Evolutionary conservation across 2,329 filamentous ascomycete genomes (phyloP).

Genomic region (Truncatella angustata): DNA sequence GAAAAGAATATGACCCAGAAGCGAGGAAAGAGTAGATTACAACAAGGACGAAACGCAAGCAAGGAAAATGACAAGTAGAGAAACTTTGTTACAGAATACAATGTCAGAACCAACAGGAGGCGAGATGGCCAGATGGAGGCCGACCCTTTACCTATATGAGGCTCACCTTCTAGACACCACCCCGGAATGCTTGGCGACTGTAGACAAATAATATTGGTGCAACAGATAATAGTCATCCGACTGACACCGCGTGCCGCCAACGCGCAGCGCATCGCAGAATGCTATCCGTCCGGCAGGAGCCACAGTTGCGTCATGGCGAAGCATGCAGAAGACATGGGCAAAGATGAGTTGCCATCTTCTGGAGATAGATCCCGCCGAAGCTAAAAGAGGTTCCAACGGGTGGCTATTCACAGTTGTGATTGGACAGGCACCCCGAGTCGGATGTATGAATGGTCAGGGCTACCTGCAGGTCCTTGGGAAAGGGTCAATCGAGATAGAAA

Average conservation of each 20-base stretch:
- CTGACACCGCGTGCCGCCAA: conserved; percentile 3
- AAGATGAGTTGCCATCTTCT: neutral
- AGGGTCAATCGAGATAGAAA: neutral
- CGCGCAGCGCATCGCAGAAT: conserved; percentile 5
- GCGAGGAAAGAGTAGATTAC: conserved; percentile 10
- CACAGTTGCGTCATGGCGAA: conserved; percentile 12
- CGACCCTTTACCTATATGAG: conserved; percentile 2
- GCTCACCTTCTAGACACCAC: neutral
- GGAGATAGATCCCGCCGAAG: conserved; percentile 2
- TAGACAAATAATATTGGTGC: neutral
- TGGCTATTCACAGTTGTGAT: neutral
- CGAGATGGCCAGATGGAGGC: conserved; percentile 14
- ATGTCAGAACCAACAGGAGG: conserved; percentile 19
- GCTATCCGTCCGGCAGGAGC: conserved; percentile 1
- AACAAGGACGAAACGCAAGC: conserved; percentile 15
- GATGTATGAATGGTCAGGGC: conserved; percentile 1
- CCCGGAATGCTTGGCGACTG: neutral
- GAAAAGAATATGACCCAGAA: conserved; percentile 22
- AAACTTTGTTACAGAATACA: conserved; percentile 20
- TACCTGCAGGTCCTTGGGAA: neutral
- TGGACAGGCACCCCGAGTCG: neutral
- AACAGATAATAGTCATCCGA: neutral
- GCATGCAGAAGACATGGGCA: neutral
- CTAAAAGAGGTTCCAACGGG: neutral
- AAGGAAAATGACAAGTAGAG: conserved; percentile 16